Evolutionary conservation across 208 protist genomes (phyloP).

Genomic region (Acanthamoeba sp.): DNA sequence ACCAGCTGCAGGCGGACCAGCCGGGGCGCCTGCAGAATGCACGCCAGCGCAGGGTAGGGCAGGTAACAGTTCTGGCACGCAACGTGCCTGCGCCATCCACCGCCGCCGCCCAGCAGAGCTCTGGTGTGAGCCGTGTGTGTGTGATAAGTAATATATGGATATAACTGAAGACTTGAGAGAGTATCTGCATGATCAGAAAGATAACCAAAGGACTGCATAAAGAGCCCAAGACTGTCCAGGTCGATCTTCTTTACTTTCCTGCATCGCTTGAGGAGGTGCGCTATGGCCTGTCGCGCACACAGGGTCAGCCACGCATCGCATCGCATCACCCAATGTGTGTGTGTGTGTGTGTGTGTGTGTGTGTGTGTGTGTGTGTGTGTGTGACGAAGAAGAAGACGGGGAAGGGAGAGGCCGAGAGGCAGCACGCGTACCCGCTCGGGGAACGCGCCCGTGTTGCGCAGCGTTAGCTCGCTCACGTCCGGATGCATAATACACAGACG

Average conservation of each 20-base stretch:
- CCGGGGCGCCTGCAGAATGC: neutral
- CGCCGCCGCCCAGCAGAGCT: too few relatives aligned
- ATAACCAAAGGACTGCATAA: too few relatives aligned
- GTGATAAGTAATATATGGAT: too few relatives aligned
- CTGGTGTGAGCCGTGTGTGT: too few relatives aligned
- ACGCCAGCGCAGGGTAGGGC: neutral
- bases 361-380: too few relatives aligned
- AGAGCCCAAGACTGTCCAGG: neutral
- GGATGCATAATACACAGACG: constrained; percentile 10
- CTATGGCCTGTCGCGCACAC: neutral
- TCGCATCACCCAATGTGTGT: too few relatives aligned
- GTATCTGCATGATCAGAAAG: too few relatives aligned
- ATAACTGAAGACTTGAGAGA: too few relatives aligned
- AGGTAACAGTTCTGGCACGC: constrained; percentile 12
- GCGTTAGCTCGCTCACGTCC: neutral
- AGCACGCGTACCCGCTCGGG: neutral
- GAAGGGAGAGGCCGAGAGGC: neutral
- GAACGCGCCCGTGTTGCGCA: neutral
- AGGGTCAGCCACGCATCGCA: neutral
- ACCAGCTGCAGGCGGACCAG: neutral
- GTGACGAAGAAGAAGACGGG: too few relatives aligned
- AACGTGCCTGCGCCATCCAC: neutral
- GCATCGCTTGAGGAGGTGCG: neutral
- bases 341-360: too few relatives aligned
- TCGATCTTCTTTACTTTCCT: neutral